These are phyloP conservation scores for Phytopythium cucurbitacearum DNA, from an alignment of 352 stramenopile species.

Conservation along the genomic window DNA sequence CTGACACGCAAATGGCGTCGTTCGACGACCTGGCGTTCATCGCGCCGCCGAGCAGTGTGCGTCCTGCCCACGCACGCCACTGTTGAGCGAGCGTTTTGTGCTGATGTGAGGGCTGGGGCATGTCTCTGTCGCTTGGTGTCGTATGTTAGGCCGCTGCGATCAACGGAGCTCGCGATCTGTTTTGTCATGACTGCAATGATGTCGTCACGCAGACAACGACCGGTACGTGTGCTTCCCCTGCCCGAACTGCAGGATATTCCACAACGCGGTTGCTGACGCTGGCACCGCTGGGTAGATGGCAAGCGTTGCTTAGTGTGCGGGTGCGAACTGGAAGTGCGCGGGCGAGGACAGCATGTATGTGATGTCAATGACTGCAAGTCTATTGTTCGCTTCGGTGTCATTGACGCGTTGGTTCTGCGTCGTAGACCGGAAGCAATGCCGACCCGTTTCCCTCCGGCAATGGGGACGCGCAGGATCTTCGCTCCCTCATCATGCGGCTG, in stretches of 20 bases:
- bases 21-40: slow-evolving; percentile 77
- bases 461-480: slow-evolving; percentile 31
- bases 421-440: not conserved
- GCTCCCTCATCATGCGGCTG: slow-evolving; percentile 38
- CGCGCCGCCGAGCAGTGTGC: slow-evolving; percentile 12
- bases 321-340: slow-evolving; percentile 36
- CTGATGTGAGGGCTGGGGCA: not conserved
- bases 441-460: slow-evolving; percentile 3
- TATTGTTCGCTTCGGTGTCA: slow-evolving; percentile 1
- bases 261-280: not conserved
- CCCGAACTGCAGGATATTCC: no score
- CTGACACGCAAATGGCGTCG: slow-evolving; percentile 37
- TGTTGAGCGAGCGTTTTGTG: no score
- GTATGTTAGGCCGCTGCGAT: not conserved
- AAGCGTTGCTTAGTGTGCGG: slow-evolving; percentile 66
- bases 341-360: slow-evolving; percentile 8
- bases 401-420: slow-evolving; percentile 2
- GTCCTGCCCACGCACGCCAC: not conserved
- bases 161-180: slow-evolving; percentile 17
- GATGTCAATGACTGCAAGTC: no score
- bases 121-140: not conserved
- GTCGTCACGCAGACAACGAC: slow-evolving; percentile 38
- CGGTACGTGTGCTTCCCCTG: slow-evolving; percentile 17
- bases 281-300: slow-evolving; percentile 23
- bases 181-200: slow-evolving; percentile 67